Percentiles rank a stretch among this genome's conserved stretches.
These are phyloP conservation scores for Colletotrichum shisoi DNA, from an alignment of 2,329 filamentous ascomycete genomes.

Conservation along the genomic window DNA sequence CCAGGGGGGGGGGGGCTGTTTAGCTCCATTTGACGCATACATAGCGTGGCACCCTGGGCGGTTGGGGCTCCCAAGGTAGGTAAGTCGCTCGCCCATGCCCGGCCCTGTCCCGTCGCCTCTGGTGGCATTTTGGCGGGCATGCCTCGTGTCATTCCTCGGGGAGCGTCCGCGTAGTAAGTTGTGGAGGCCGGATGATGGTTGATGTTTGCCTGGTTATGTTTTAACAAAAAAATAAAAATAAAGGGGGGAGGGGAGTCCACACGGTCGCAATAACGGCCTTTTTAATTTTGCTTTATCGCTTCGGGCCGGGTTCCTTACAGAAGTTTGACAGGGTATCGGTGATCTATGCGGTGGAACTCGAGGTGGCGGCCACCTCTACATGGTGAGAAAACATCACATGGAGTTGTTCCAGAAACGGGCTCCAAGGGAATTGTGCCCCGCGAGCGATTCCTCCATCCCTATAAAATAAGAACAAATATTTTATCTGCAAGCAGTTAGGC, in stretches of 20 bases:
- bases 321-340: slow-evolving; percentile 19
- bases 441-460: not conserved
- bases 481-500: not conserved
- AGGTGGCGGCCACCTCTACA: not conserved
- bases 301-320: slow-evolving; percentile 26
- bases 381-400: not conserved
- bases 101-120: not conserved
- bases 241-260: too few species aligned
- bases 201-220: not conserved
- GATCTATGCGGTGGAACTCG: slow-evolving; percentile 15
- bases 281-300: slow-evolving; percentile 8
- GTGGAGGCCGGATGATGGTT: not conserved
- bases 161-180: not conserved
- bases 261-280: not conserved
- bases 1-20: not conserved
- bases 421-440: not conserved
- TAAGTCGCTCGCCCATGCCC: slow-evolving; percentile 11
- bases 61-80: slow-evolving; percentile 25
- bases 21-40: slow-evolving; percentile 15
- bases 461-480: not conserved
- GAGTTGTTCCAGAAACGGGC: not conserved
- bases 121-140: not conserved
- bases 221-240: not conserved
- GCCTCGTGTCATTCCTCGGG: not conserved
- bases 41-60: slow-evolving; percentile 36